Evolutionary conservation across 1,284 basidiomycete species (phyloP), one percentile per base, ranked within the genome.

Genomic region (Ceratobasidium sp.): DNA sequence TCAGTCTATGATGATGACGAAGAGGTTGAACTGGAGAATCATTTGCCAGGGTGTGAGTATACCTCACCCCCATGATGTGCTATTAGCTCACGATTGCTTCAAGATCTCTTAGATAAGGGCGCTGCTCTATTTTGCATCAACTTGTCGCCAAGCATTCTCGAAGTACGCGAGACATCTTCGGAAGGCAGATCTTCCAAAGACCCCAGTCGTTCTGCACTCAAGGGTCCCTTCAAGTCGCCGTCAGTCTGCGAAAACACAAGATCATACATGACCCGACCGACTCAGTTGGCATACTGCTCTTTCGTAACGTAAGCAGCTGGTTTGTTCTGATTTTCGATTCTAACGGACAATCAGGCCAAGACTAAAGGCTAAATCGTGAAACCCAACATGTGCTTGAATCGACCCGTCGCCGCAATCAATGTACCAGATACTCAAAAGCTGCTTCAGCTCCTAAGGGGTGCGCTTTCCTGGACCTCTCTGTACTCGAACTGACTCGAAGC

Each of bases 91-190:
- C 10, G 17, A 65, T 33, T n/a, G 20, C 40, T 78, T 26, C 64
- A 71, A 28, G 48, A 64, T n/a, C 61, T 73, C 48, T 54, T 71
- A 59, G 40, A 57, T 56, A 89, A 90, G 79, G 95, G 96, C 82
- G 93, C 96, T 57, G 92, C 97, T 68, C 86, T 99, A 20, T 98
- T 98, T 86, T 95, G 94, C 82, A 96, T 99, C 78, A 97, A 99
- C 84, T 95, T 94, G 77, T 97, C 96, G 0, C 86, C 90, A 56
- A 93, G 95, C 15, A 99, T 99, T 96, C 92, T 95, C 54, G 89
- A 87, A 42, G 89, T 93, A 85, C 86, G 64, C 90, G 91, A 76
- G 90, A 40, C 46, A 64, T 23, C 65, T 5, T 20, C 23, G 12
- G 81, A 93, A 83, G 88, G 90, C 59, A 84, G 86, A 46, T 92